These are phyloP conservation scores for Argentina anserina DNA, from an alignment of 306 rosid species.

Conservation along the genomic window DNA sequence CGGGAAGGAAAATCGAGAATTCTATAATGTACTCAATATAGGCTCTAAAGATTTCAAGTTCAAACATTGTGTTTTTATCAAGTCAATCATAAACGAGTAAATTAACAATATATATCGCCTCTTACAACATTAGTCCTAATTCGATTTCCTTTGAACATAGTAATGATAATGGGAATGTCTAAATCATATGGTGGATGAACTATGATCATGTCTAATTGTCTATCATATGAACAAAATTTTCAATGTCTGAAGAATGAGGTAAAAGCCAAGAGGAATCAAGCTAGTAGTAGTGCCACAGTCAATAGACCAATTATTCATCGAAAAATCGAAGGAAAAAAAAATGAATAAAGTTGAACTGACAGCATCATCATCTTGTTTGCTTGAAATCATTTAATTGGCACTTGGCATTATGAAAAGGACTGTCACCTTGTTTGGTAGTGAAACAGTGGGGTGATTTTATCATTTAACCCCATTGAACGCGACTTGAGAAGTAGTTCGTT, in stretches of 20 bases:
- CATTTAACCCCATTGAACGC: neutral
- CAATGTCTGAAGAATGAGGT: slow-evolving; percentile 4
- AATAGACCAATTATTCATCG: slow-evolving; percentile 10
- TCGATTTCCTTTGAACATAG: neutral
- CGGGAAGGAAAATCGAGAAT: too few relatives aligned
- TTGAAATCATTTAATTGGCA: slow-evolving; percentile 8
- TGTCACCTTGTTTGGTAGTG: slow-evolving; percentile 11
- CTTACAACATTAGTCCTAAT: too few relatives aligned
- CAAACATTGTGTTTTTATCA: too few relatives aligned
- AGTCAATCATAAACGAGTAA: too few relatives aligned
- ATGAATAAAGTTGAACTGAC: slow-evolving; percentile 4
- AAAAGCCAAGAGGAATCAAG: neutral
- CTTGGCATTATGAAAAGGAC: slow-evolving; percentile 23
- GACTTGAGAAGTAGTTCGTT: slow-evolving; percentile 17
- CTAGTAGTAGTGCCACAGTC: neutral
- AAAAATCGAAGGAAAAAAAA: neutral
- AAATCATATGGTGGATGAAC: neutral
- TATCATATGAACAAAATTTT: neutral
- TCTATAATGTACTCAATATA: too few relatives aligned
- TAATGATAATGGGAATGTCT: neutral
- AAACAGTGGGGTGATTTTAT: slow-evolving; percentile 7
- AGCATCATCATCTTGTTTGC: neutral
- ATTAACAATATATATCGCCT: too few relatives aligned
- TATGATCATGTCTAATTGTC: neutral
- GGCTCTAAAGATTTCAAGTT: too few relatives aligned